Evolutionary conservation across 257 asterid genomes (phyloP).

Genomic region (Schizonepeta tenuifolia): DNA sequence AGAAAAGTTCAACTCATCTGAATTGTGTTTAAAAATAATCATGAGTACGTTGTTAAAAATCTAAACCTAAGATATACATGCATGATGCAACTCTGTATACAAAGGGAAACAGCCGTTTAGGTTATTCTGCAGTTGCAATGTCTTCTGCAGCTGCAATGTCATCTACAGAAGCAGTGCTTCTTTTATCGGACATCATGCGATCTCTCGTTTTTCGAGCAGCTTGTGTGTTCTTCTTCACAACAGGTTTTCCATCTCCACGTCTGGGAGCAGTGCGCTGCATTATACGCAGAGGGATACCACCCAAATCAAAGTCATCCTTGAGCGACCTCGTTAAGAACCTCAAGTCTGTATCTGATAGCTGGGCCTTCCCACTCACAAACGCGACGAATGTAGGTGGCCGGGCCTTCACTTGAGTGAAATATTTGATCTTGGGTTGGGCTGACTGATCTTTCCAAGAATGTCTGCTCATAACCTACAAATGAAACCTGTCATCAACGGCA

Average conservation of each 20-base stretch:
- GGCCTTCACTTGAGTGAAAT: conserved; percentile 97
- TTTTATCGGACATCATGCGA: conserved; percentile 63
- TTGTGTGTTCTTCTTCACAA: conserved; percentile 44
- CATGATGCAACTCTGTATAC: not conserved
- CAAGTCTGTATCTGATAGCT: conserved; percentile 72
- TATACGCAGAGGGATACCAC: conserved; percentile 90
- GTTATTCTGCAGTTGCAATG: conserved; percentile 15
- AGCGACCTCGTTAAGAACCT: conserved; percentile 86
- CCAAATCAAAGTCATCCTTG: conserved; percentile 90
- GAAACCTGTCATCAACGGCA: not conserved
- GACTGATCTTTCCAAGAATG: conserved; percentile 97
- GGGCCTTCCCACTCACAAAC: conserved; percentile 69
- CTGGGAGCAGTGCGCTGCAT: conserved; percentile 64
- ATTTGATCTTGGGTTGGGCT: conserved; percentile 91
- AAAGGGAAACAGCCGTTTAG: not conserved
- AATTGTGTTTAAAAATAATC: too few species aligned
- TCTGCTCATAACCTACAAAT: conserved; percentile 86
- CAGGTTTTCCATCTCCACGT: conserved; percentile 36
- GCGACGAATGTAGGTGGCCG: conserved; percentile 98
- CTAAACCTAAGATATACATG: not conserved
- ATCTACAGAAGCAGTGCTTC: conserved; percentile 47
- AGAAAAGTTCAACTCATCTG: too few species aligned
- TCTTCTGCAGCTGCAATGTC: conserved; percentile 26
- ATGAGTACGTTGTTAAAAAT: too few species aligned
- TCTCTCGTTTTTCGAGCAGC: conserved; percentile 38